Percentiles rank a stretch among this genome's conserved stretches.
Conservation (phyloP, 2,329 filamentous ascomycete species). For the Pseudogymnoascus sp. region DNA sequence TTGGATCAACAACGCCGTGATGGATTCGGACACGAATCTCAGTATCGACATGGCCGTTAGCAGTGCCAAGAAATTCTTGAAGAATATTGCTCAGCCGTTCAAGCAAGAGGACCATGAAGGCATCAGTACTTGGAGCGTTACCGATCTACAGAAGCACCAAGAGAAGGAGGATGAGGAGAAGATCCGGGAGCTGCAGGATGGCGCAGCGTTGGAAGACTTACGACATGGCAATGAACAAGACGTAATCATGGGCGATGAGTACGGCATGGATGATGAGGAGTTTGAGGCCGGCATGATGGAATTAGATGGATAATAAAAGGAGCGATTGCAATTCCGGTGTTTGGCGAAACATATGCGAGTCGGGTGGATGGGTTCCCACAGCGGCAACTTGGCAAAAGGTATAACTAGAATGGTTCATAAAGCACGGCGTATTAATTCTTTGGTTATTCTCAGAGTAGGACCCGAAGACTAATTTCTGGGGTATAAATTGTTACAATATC, state of each 20-base stretch:
- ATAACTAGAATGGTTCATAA: conserved; percentile 15
- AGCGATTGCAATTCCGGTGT: not conserved
- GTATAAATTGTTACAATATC: conserved; percentile 7
- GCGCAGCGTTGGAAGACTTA: conserved; percentile 28
- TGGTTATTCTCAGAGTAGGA: not conserved
- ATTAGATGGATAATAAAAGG: conserved; percentile 16
- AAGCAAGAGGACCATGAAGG: conserved; percentile 76
- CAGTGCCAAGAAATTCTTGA: conserved; percentile 79
- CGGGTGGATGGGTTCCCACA: not conserved
- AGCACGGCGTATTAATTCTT: conserved; percentile 4
- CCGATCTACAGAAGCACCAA: conserved; percentile 71
- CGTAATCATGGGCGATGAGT: conserved; percentile 21
- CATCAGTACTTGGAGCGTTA: conserved; percentile 82
- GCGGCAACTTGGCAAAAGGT: not conserved
- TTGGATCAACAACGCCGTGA: conserved; percentile 87
- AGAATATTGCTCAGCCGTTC: conserved; percentile 89
- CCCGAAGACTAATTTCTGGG: not conserved
- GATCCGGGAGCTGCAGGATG: conserved; percentile 53
- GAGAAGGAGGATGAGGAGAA: conserved; percentile 62
- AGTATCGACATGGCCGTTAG: conserved; percentile 94
- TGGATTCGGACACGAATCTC: conserved; percentile 79
- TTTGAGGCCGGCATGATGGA: conserved; percentile 51
- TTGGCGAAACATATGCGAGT: not conserved
- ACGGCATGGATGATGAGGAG: conserved; percentile 28
- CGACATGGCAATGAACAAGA: conserved; percentile 18